These are phyloP conservation scores for Helicostylum pulchrum DNA, from an alignment of 192 early-diverging fungal genomes.

Conservation along the genomic window DNA sequence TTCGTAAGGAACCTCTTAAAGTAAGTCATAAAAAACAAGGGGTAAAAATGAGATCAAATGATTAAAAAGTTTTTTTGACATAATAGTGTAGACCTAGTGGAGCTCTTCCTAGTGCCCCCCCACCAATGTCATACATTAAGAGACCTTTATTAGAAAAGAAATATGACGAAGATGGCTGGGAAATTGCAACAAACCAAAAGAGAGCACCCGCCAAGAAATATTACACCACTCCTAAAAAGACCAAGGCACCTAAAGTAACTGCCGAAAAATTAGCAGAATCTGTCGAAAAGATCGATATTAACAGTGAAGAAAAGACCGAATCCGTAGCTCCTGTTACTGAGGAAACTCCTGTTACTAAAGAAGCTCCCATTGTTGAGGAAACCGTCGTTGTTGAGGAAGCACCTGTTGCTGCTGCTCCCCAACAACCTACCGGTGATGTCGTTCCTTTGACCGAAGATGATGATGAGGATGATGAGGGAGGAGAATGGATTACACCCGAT, in stretches of 20 bases:
- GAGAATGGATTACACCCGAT: constrained; percentile 91
- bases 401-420: no score
- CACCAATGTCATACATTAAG: constrained; percentile 14
- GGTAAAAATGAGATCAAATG: neutral
- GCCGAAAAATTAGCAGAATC: constrained; percentile 32
- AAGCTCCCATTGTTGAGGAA: neutral
- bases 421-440: neutral
- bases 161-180: constrained; percentile 49
- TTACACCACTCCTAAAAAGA: neutral
- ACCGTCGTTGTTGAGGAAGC: neutral
- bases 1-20: constrained; percentile 70
- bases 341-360: neutral
- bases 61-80: constrained; percentile 1
- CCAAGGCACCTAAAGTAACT: neutral
- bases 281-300: constrained; percentile 27
- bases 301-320: constrained; percentile 28
- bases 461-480: constrained; percentile 54
- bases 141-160: constrained; percentile 18
- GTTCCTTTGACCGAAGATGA: constrained; percentile 28
- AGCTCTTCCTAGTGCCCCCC: constrained; percentile 20
- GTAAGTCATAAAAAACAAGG: constrained; percentile 11
- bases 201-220: neutral
- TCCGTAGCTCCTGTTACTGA: neutral
- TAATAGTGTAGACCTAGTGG: constrained; percentile 28
- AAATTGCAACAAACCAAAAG: constrained; percentile 29